Base-by-base conservation (phyloP, 163 green algal species). In the Coccomyxa subellipsoidea region DNA sequence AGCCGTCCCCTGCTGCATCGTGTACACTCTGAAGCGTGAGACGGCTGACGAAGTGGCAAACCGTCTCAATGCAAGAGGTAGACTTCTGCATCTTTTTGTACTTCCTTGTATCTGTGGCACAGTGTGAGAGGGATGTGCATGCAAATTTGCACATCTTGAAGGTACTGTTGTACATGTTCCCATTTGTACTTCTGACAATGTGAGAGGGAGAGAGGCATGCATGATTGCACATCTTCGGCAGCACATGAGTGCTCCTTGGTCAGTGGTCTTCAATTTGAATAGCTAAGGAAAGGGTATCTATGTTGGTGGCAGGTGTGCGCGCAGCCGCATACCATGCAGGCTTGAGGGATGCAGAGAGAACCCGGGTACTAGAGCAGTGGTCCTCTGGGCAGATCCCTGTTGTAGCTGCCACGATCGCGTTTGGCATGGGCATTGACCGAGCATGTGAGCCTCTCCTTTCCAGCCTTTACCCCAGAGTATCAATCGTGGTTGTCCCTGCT, bases 381-480 rank as follows among this genome's bases (percentile, higher is more conserved):
- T 80, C 80, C 23, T 40, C 77, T 2, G 81, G 84, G 0, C 34
- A 79, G 38, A 27, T 72, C 29, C 84, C 81, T 0, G 77, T 87
- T 1, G 81, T 92, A 31, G 84, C 80, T 1, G 88, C 88, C 69
- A 92, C 88, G 0, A 84, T 90, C 59, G 86, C 86, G 0, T 92
- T 92, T 82, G 88, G 88, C 36, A 92, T 92, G 88, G 88, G 88
- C 66, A 87, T 92, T 54, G 86, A 92, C 83, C 77, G 83, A 25
- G 73, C 85, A 78, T 80, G 86, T 90, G 76, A n/a, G 82, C 2
- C 72, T 59, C 34, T 36, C 18, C 47, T 82, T 10, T 12, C 29
- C 7, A 23, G 21, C 21, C 66, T n/a, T 36, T 12, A 37, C n/a
- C n/a, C n/a, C n/a, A n/a, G n/a, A n/a, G n/a, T n/a, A n/a, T n/a